These are phyloP conservation scores for Hyphodiscus sp. DNA, from an alignment of 2,329 filamentous ascomycete species.

Conservation along the genomic window DNA sequence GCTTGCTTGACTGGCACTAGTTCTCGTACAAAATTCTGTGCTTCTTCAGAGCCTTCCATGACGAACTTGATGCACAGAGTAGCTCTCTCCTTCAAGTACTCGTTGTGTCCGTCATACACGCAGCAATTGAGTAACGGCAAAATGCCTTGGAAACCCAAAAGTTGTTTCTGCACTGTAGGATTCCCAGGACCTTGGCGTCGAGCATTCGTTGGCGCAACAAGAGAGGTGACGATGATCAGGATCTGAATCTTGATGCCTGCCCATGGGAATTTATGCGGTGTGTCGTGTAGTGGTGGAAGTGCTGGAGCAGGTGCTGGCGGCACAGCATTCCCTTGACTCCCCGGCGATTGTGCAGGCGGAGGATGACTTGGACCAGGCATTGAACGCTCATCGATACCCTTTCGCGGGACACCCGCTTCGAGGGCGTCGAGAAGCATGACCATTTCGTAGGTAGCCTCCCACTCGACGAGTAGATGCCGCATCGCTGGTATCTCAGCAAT, in stretches of 20 bases:
- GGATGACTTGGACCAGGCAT: conserved; percentile 32
- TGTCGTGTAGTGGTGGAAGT: conserved; percentile 51
- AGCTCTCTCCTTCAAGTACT: conserved; percentile 86
- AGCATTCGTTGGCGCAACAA: conserved; percentile 74
- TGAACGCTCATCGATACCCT: conserved; percentile 51
- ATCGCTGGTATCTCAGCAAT: conserved; percentile 80
- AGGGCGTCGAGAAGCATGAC: conserved; percentile 81
- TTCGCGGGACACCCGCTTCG: conserved; percentile 81
- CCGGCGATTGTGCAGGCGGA: conserved; percentile 12
- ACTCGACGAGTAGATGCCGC: conserved; percentile 79
- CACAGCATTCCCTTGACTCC: conserved; percentile 20
- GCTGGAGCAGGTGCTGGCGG: conserved; percentile 32
- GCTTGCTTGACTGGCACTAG: conserved; percentile 27
- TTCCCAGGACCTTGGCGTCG: conserved; percentile 55
- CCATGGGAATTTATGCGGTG: conserved; percentile 59
- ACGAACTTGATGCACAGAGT: conserved; percentile 84
- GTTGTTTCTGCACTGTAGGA: conserved; percentile 77
- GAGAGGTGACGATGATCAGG: conserved; percentile 79
- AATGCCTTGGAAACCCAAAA: conserved; percentile 78
- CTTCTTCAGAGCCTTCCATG: conserved; percentile 67
- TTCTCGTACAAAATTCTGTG: conserved; percentile 63
- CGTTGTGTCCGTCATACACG: conserved; percentile 85
- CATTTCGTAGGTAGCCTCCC: conserved; percentile 86
- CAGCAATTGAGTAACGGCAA: conserved; percentile 86
- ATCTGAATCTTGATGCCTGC: conserved; percentile 83